Conservation (phyloP, 352 stramenopile genomes). For the Phytophthora syringae region DNA sequence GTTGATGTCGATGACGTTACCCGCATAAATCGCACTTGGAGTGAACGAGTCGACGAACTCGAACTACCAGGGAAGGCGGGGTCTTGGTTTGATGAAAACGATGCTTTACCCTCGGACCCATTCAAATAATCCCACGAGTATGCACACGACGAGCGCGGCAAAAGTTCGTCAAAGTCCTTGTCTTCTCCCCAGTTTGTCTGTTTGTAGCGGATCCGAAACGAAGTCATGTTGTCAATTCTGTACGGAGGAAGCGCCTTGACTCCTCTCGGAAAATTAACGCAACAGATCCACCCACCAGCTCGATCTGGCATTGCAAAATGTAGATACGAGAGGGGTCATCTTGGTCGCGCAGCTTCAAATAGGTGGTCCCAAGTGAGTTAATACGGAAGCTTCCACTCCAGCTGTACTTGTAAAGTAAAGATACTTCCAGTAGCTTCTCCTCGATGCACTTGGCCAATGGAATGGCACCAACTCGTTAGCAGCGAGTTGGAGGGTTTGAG, state of each 20-base stretch:
- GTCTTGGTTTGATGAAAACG: slow-evolving; percentile 63
- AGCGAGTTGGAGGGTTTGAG: slow-evolving; percentile 73
- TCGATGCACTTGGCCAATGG: slow-evolving; percentile 81
- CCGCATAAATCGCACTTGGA: slow-evolving; percentile 90
- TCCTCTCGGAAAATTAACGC: slow-evolving; percentile 87
- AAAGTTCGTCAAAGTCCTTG: slow-evolving; percentile 79
- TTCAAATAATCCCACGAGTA: slow-evolving; percentile 90
- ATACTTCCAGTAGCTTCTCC: slow-evolving; percentile 88
- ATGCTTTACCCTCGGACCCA: slow-evolving; percentile 66
- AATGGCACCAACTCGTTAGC: slow-evolving; percentile 84
- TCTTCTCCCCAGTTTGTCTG: slow-evolving; percentile 79
- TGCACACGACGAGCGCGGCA: slow-evolving; percentile 72
- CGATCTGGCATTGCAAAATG: slow-evolving; percentile 90
- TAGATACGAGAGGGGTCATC: slow-evolving; percentile 79
- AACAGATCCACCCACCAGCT: slow-evolving; percentile 87
- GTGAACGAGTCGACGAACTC: slow-evolving; percentile 61
- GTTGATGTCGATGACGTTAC: slow-evolving; percentile 78
- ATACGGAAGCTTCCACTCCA: slow-evolving; percentile 90
- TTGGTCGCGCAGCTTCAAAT: slow-evolving; percentile 84
- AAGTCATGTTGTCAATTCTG: slow-evolving; percentile 93
- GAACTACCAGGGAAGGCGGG: slow-evolving; percentile 65
- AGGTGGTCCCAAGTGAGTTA: slow-evolving; percentile 85
- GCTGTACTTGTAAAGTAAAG: slow-evolving; percentile 78
- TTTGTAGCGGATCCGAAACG: slow-evolving; percentile 88
- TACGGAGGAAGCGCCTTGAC: slow-evolving; percentile 88